A percentile compares a stretch with the other conserved stretches of the same genome.
Evolutionary conservation across 1,139 yeast species (phyloP).

Genomic region (Geotrichum aggregatum): DNA sequence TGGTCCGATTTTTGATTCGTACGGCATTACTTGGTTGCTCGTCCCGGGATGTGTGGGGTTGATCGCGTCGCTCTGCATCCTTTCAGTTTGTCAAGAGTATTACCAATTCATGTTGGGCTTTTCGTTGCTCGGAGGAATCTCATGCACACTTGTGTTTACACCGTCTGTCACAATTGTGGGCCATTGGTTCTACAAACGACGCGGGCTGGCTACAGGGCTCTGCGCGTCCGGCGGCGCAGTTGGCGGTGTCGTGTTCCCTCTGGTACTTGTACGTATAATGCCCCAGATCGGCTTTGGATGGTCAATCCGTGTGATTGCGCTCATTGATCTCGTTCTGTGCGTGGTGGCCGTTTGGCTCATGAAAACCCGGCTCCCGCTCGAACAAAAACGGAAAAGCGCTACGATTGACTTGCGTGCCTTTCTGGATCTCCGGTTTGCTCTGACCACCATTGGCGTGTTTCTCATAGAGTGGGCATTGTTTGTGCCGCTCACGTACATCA

Average conservation of each 20-base stretch:
- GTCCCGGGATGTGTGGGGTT: conserved; percentile 47
- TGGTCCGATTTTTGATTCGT: conserved; percentile 57
- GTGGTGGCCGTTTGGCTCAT: conserved; percentile 42
- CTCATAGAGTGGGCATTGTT: conserved; percentile 49
- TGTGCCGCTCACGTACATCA: conserved; percentile 50
- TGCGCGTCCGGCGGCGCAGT: conserved; percentile 61
- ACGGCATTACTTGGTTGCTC: conserved; percentile 33
- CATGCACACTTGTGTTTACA: conserved; percentile 54
- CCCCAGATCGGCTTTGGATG: conserved; percentile 53
- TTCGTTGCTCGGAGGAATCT: conserved; percentile 54
- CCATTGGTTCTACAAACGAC: conserved; percentile 55
- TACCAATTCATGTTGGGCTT: conserved; percentile 60
- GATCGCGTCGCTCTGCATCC: conserved; percentile 49
- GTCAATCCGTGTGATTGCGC: conserved; percentile 57
- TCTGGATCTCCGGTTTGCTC: conserved; percentile 43
- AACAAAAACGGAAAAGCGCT: conserved; percentile 27
- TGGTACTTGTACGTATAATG: conserved; percentile 50
- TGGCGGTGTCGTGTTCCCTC: conserved; percentile 59
- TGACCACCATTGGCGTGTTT: conserved; percentile 45
- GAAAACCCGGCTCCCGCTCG: conserved; percentile 40
- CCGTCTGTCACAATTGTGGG: conserved; percentile 58
- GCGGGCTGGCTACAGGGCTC: conserved; percentile 55
- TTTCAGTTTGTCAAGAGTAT: conserved; percentile 51
- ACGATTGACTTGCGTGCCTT: conserved; percentile 44
- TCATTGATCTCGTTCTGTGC: conserved; percentile 42